Percentiles rank a stretch among this genome's conserved stretches.
phyloP scores from a whole-genome alignment of 2,329 filamentous ascomycete species.

The Akanthomyces dipterigenus region DNA sequence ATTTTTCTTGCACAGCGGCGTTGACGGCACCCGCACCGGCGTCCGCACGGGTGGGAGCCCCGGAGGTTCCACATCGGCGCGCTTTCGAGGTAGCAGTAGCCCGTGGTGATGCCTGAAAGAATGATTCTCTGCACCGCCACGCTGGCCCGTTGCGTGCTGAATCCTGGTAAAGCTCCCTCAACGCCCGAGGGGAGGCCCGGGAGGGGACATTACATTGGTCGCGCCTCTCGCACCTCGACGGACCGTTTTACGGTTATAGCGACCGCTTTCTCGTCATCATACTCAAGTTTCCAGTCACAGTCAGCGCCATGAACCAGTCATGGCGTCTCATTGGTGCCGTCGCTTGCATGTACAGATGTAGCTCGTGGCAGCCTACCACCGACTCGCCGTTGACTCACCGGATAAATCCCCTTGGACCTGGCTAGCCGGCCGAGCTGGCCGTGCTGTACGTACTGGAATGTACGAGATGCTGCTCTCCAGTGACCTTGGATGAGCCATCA shows the following conservation, averaged over 20 bases:
- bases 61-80: neutral
- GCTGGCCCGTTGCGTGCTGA: neutral
- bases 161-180: too few species aligned
- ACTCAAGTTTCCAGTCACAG: neutral
- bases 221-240: too few species aligned
- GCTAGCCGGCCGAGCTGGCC: neutral
- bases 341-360: neutral
- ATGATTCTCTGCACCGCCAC: neutral
- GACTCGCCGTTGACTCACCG: neutral
- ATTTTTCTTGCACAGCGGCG: neutral
- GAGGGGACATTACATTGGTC: too few species aligned
- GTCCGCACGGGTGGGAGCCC: neutral
- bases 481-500: neutral
- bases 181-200: too few species aligned
- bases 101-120: neutral
- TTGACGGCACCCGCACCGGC: neutral
- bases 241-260: neutral
- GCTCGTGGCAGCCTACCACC: neutral
- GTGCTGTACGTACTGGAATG: neutral
- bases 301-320: constrained; percentile 1
- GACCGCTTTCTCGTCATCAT: neutral
- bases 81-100: neutral
- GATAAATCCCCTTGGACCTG: neutral
- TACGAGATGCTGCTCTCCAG: neutral
- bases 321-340: neutral